Percentiles rank a stretch among this genome's conserved stretches.
Conservation (phyloP, 345 rosid genomes). For the Populus nigra region DNA sequence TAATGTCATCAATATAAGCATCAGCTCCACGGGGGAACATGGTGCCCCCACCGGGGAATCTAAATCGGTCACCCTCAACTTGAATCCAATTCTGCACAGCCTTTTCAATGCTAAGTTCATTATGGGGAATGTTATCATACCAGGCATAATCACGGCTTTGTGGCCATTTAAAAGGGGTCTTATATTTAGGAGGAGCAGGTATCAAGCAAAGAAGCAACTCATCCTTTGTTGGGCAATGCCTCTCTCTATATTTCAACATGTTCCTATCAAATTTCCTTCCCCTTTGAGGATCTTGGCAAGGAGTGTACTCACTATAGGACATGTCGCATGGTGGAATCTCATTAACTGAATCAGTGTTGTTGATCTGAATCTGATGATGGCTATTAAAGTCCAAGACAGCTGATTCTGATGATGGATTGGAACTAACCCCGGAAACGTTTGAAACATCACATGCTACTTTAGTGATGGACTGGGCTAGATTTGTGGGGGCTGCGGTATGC, state of each 20-base stretch:
- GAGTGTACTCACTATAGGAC: slow-evolving; percentile 75
- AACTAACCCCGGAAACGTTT: slow-evolving; percentile 21
- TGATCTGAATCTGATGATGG: slow-evolving; percentile 60
- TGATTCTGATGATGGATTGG: slow-evolving; percentile 24
- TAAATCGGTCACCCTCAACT: slow-evolving; percentile 79
- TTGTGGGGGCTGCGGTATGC: slow-evolving; percentile 36
- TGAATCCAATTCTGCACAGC: slow-evolving; percentile 98
- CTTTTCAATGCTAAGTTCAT: slow-evolving; percentile 90
- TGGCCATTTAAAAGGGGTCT: slow-evolving; percentile 96
- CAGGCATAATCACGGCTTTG: slow-evolving; percentile 94
- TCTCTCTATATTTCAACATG: slow-evolving; percentile 84
- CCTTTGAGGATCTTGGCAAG: slow-evolving; percentile 73
- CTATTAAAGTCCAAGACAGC: slow-evolving; percentile 59
- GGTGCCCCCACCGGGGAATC: slow-evolving; percentile 98
- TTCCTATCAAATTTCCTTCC: slow-evolving; percentile 70
- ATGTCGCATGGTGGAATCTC: slow-evolving; percentile 69
- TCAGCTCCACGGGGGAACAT: slow-evolving; percentile 95
- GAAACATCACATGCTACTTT: slow-evolving; percentile 45
- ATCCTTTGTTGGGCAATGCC: slow-evolving; percentile 82
- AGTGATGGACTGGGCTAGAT: slow-evolving; percentile 36
- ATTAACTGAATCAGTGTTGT: slow-evolving; percentile 33
- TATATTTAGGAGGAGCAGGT: slow-evolving; percentile 93
- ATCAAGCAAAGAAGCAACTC: slow-evolving; percentile 72
- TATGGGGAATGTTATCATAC: slow-evolving; percentile 94
- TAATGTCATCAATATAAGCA: slow-evolving; percentile 84